These are phyloP conservation scores for Barnettozyma wickerhamii DNA, from an alignment of 805 yeast species.

Conservation along the genomic window DNA sequence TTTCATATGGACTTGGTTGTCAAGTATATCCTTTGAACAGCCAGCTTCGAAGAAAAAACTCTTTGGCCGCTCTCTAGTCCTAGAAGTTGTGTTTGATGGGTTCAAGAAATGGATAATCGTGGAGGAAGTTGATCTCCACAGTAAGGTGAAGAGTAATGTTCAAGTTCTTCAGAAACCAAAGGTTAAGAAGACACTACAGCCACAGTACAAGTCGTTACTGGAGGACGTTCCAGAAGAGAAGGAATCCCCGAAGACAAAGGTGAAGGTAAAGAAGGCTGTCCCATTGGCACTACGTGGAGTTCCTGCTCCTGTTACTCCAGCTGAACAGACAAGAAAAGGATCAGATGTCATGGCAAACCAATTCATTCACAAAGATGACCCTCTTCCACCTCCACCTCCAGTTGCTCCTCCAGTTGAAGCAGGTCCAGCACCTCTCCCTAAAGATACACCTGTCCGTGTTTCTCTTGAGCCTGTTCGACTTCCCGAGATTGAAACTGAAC, in stretches of 20 bases:
- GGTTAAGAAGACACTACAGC: slow-evolving; percentile 15
- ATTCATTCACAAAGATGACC: background rate
- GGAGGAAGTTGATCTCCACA: slow-evolving; percentile 42
- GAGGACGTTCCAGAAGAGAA: slow-evolving; percentile 17
- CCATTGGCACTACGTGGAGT: slow-evolving; percentile 3
- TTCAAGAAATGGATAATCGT: slow-evolving; percentile 75
- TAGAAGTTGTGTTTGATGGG: slow-evolving; percentile 75
- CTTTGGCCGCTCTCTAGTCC: slow-evolving; percentile 78
- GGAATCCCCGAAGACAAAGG: slow-evolving; percentile 4
- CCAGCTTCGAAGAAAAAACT: slow-evolving; percentile 56
- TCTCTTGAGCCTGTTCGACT: slow-evolving; percentile 21
- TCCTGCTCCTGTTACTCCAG: background rate
- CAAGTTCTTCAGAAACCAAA: slow-evolving; percentile 21
- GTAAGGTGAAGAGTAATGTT: background rate
- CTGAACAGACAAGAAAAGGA: background rate
- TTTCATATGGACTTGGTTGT: slow-evolving; percentile 89
- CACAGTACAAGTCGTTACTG: slow-evolving; percentile 20
- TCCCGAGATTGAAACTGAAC: slow-evolving; percentile 25
- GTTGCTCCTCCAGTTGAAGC: no score
- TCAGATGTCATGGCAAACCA: background rate
- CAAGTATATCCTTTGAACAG: slow-evolving; percentile 71
- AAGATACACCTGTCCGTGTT: background rate
- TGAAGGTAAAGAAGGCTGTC: slow-evolving; percentile 10
- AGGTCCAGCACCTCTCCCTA: background rate
- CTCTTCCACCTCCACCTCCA: background rate